Evolutionary conservation across 2,329 filamentous ascomycete genomes (phyloP), one percentile per base, ranked within the genome.

Genomic region (Sordariomycetes sp.): DNA sequence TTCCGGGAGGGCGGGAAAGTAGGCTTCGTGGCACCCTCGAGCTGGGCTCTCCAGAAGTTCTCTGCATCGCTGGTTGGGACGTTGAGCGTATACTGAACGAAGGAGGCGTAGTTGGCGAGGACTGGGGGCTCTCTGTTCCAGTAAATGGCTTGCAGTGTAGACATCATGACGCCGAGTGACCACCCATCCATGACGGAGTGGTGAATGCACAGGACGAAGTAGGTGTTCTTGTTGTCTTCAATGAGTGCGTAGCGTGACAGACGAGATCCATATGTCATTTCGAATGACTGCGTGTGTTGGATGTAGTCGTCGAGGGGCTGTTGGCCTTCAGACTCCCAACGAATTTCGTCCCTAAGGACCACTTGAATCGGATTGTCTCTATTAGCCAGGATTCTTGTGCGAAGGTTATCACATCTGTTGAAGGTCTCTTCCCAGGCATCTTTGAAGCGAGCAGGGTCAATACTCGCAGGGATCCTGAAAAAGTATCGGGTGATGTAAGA

Each of bases 401-500:
- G 39, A 5, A 49, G n/a, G 12, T 40, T 43, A 1, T 38, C 29
- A 8, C 40, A 44, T 4, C 21, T 19, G 7, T 38, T 25, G 6
- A 46, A 33, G 4, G 39, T 37, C 3, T 37, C 17, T 7, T 45
- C 38, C 44, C 46, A 48, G 8, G 39, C 38, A 12, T 18, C 24
- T 10, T 23, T 35, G 11, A 49, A 46, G 5, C 27, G 30, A 0
- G 18, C 21, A 2, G 36, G 10, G 5, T 48, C 40, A 3, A 41
- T 27, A 14, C 32, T 8, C 2, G 12, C 21, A 0, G 43, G 33
- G 2, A 49, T 9, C 8, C 36, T 24, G 23, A 42, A 35, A 15
- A 42, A 35, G 26, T 36, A 41, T 7, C 41, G 35, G 5, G 40
- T 31, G 10, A 45, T 36, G 30, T 49, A 49, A 8, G 39, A 39